phyloP scores from a whole-genome alignment of 352 stramenopile genomes.

The Heterotrichella gracilis region DNA sequence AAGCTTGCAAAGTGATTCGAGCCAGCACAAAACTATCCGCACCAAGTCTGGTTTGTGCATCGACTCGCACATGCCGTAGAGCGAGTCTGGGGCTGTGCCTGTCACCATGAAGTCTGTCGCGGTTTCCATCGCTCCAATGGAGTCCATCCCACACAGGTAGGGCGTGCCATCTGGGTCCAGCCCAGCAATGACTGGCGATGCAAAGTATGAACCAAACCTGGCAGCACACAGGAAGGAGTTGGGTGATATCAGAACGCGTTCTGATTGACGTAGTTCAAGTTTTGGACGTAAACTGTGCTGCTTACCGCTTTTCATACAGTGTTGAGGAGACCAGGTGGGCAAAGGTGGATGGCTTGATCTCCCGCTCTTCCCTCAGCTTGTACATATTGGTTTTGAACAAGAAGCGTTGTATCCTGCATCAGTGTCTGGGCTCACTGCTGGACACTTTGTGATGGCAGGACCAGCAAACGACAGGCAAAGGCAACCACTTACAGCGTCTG shows the following conservation, averaged over 20 bases:
- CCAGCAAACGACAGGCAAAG: neutral
- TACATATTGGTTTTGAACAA: conserved; percentile 82
- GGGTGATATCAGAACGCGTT: neutral
- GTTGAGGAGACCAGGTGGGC: conserved; percentile 65
- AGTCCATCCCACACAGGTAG: conserved; percentile 83
- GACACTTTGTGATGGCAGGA: neutral
- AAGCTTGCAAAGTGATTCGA: neutral
- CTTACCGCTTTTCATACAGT: conserved; percentile 77
- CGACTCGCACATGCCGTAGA: conserved; percentile 93
- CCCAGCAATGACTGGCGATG: conserved; percentile 80
- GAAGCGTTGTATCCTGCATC: conserved; percentile 24
- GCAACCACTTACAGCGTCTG: conserved; percentile 65
- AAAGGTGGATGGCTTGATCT: conserved; percentile 88
- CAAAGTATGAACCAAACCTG: conserved; percentile 86
- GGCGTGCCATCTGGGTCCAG: conserved; percentile 65
- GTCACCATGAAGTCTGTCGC: conserved; percentile 86
- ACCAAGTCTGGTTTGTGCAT: conserved; percentile 76
- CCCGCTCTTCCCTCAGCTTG: conserved; percentile 80
- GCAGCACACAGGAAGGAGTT: neutral
- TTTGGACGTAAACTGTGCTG: neutral
- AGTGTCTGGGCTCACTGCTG: neutral
- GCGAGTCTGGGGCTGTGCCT: conserved; percentile 75
- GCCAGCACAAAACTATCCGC: neutral
- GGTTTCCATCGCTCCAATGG: conserved; percentile 68
- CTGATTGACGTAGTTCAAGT: neutral